Conservation (phyloP, 106 monocot genomes). For the Posidonia australis region DNA sequence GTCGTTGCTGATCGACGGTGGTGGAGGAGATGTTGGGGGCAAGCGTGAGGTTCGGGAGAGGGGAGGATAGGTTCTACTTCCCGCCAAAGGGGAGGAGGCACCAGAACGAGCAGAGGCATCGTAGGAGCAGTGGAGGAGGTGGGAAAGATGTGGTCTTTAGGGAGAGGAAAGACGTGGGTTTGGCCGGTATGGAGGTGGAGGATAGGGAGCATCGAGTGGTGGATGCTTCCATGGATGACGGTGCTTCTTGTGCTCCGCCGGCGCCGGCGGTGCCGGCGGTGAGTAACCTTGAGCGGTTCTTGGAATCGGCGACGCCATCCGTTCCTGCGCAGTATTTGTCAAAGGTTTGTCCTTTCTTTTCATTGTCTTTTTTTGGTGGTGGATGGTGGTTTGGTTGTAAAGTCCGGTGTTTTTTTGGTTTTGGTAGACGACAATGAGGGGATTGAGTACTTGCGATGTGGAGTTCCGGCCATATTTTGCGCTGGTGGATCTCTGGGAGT, state of each 20-base stretch:
- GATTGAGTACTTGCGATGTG: conserved; percentile 32
- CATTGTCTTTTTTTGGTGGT: not conserved
- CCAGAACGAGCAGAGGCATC: conserved; percentile 9
- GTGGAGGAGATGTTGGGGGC: conserved; percentile 31
- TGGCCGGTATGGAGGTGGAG: too few relatives aligned
- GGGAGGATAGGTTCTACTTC: conserved; percentile 35
- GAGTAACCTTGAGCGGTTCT: conserved; percentile 59
- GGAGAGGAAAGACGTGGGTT: too few relatives aligned
- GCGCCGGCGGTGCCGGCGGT: not conserved
- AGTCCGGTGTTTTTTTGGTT: not conserved
- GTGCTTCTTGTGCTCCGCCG: too few relatives aligned
- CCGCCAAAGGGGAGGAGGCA: conserved; percentile 19
- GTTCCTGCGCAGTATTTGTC: conserved; percentile 39
- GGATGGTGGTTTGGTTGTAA: not conserved
- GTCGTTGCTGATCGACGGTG: too few relatives aligned
- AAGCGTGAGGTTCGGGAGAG: conserved; percentile 24
- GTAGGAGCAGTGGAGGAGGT: conserved; percentile 3
- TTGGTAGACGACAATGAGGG: conserved; percentile 37
- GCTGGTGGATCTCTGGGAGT: conserved; percentile 62
- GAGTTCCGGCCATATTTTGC: conserved; percentile 37
- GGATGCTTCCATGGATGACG: too few relatives aligned
- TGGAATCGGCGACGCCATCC: conserved; percentile 45
- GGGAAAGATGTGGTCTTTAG: not conserved
- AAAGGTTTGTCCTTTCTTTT: conserved; percentile 24
- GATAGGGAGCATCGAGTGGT: too few relatives aligned